Conservation (phyloP, 2,329 filamentous ascomycete genomes). For the Lasiodiplodia citricola region DNA sequence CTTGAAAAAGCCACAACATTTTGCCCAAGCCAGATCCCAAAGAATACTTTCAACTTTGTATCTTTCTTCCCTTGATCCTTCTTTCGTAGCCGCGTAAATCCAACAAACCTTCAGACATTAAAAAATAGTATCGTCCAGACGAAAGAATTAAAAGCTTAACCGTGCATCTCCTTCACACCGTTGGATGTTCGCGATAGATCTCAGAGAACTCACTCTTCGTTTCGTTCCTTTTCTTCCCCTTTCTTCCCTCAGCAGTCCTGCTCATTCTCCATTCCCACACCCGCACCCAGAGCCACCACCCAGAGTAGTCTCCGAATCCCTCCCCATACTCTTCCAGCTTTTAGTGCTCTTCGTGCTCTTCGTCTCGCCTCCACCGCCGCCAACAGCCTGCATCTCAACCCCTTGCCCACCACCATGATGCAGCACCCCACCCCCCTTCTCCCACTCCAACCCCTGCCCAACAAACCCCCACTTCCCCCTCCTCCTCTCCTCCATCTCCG, state of each 20-base stretch:
- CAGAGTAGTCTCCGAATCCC: constrained; percentile 16
- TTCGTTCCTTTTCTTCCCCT: background rate
- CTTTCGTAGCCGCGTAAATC: background rate
- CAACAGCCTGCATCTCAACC: constrained; percentile 32
- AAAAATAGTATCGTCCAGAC: constrained; percentile 6
- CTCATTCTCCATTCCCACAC: background rate
- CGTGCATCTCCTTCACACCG: background rate
- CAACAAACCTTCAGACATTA: background rate
- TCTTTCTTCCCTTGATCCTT: background rate
- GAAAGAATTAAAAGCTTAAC: background rate
- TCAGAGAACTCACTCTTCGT: background rate
- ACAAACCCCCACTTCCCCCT: background rate
- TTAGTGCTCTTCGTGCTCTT: background rate
- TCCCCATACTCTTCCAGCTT: background rate
- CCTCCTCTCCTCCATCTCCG: background rate
- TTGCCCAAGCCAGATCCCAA: background rate
- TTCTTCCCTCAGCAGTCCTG: background rate
- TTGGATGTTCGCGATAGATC: background rate
- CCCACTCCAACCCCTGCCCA: background rate
- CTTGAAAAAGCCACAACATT: background rate
- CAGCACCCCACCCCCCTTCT: constrained; percentile 2
- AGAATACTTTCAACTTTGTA: background rate
- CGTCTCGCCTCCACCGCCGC: constrained; percentile 11
- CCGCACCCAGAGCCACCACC: background rate
- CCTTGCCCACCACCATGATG: constrained; percentile 24